These are phyloP conservation scores for Coemansia sp. DNA, from an alignment of 192 early-diverging fungal genomes.

Conservation along the genomic window DNA sequence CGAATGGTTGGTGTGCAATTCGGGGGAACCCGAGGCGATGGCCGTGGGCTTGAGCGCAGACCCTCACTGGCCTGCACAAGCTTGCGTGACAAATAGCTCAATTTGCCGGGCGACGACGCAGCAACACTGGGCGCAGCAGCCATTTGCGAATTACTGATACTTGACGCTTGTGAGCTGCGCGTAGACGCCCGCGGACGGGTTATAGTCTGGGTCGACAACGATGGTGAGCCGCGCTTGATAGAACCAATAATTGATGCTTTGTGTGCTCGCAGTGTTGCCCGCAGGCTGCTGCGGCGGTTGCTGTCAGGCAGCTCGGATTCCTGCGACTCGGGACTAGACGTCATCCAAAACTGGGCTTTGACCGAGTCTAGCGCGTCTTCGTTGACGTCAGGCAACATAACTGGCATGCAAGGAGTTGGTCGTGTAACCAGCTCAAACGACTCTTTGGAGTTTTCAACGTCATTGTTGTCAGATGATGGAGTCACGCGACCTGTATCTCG, in stretches of 20 bases:
- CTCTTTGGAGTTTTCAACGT: not conserved
- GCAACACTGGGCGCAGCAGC: not conserved
- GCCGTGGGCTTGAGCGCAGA: not conserved
- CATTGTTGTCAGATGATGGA: not conserved
- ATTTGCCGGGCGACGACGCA: constrained; percentile 11
- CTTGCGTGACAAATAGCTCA: constrained; percentile 16
- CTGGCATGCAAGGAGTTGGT: not conserved
- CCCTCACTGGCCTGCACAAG: not conserved
- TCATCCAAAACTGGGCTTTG: constrained; percentile 49
- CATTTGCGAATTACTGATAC: not conserved
- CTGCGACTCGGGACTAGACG: constrained; percentile 37
- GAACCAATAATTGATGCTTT: constrained; percentile 42
- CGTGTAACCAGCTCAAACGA: constrained; percentile 36
- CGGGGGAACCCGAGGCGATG: constrained; percentile 12
- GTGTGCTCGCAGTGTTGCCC: constrained; percentile 31
- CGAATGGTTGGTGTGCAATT: constrained; percentile 5
- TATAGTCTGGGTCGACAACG: not conserved
- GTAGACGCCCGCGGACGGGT: constrained; percentile 7
- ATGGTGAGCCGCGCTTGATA: constrained; percentile 32
- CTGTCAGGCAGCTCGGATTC: constrained; percentile 20
- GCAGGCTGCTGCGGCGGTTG: constrained; percentile 23
- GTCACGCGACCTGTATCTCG: not conserved
- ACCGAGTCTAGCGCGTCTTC: not conserved
- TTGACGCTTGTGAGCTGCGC: constrained; percentile 1
- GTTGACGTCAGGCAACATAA: not conserved